A percentile compares a stretch with the other conserved stretches of the same genome.
phyloP scores from a whole-genome alignment of 306 rosid genomes.

The Sesbania bispinosa region DNA sequence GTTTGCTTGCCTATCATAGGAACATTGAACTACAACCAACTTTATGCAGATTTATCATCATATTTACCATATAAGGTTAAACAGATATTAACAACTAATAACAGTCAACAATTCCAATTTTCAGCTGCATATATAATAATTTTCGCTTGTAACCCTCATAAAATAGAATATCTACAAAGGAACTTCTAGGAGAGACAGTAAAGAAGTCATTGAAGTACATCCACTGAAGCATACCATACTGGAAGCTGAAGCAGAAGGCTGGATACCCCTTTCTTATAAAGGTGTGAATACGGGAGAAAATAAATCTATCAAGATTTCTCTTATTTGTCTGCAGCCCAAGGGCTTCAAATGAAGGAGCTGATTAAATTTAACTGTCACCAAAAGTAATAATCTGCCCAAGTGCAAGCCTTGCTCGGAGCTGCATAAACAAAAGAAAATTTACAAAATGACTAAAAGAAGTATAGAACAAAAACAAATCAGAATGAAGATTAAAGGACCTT shows the following conservation, averaged over 20 bases:
- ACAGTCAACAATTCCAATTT: neutral
- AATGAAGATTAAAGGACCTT: slow-evolving; percentile 45
- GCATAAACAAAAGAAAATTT: slow-evolving; percentile 33
- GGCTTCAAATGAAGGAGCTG: slow-evolving; percentile 10
- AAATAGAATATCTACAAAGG: slow-evolving; percentile 9
- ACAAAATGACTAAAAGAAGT: slow-evolving; percentile 10
- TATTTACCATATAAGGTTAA: neutral
- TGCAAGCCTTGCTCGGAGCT: slow-evolving; percentile 73
- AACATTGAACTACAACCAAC: slow-evolving; percentile 19
- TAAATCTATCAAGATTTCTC: slow-evolving; percentile 29
- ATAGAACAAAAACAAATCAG: neutral
- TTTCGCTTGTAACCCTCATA: neutral
- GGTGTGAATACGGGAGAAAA: slow-evolving; percentile 26
- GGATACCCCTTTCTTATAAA: slow-evolving; percentile 16
- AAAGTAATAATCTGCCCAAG: slow-evolving; percentile 47
- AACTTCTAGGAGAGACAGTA: slow-evolving; percentile 16
- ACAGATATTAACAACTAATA: neutral
- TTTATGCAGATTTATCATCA: slow-evolving; percentile 5
- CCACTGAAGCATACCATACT: slow-evolving; percentile 42
- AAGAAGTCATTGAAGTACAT: slow-evolving; percentile 17
- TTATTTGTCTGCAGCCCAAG: slow-evolving; percentile 20
- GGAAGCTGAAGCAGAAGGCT: slow-evolving; percentile 31
- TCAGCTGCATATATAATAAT: neutral
- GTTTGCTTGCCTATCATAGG: neutral
- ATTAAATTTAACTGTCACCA: slow-evolving; percentile 45